phyloP scores from a whole-genome alignment of 2,329 filamentous ascomycete species.

The Cladosporium sp. region DNA sequence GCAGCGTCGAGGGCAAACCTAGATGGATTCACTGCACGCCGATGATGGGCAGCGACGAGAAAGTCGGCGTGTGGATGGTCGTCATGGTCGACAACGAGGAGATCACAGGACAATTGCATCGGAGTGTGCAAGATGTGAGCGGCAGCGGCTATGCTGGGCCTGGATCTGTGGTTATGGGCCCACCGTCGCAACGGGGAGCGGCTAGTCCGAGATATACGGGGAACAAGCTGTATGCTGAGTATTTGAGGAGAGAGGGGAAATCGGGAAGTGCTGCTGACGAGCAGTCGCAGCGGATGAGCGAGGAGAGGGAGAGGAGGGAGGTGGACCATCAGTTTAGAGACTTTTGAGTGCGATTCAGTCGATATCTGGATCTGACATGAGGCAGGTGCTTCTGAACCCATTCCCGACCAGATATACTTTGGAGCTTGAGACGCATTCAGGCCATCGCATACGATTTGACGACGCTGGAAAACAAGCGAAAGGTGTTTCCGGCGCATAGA shows the following conservation, averaged over 20 bases:
- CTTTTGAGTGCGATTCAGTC: slow-evolving; percentile 18
- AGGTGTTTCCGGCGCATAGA: too few relatives aligned
- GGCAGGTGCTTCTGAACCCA: too few relatives aligned
- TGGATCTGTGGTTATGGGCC: slow-evolving; percentile 1
- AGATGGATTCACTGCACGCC: slow-evolving; percentile 45
- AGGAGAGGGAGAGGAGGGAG: slow-evolving; percentile 16
- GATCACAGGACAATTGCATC: slow-evolving; percentile 25
- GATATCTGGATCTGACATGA: background rate
- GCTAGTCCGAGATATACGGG: slow-evolving; percentile 22
- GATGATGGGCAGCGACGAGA: slow-evolving; percentile 38
- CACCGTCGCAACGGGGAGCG: slow-evolving; percentile 7
- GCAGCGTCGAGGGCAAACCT: slow-evolving; percentile 24
- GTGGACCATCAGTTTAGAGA: slow-evolving; percentile 27
- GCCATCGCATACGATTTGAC: too few relatives aligned
- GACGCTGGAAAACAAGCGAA: too few relatives aligned
- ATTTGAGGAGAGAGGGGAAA: slow-evolving; percentile 29
- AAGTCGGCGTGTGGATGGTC: slow-evolving; percentile 46
- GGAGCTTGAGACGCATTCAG: too few relatives aligned
- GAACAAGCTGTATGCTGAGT: slow-evolving; percentile 35
- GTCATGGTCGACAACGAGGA: slow-evolving; percentile 41
- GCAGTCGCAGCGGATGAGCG: slow-evolving; percentile 8
- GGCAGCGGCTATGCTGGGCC: background rate
- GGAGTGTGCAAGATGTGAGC: background rate
- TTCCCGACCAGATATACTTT: too few relatives aligned
- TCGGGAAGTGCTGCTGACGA: slow-evolving; percentile 2